Evolutionary conservation across 2,329 filamentous ascomycete species (phyloP).

Genomic region (Cryphonectria parasitica): DNA sequence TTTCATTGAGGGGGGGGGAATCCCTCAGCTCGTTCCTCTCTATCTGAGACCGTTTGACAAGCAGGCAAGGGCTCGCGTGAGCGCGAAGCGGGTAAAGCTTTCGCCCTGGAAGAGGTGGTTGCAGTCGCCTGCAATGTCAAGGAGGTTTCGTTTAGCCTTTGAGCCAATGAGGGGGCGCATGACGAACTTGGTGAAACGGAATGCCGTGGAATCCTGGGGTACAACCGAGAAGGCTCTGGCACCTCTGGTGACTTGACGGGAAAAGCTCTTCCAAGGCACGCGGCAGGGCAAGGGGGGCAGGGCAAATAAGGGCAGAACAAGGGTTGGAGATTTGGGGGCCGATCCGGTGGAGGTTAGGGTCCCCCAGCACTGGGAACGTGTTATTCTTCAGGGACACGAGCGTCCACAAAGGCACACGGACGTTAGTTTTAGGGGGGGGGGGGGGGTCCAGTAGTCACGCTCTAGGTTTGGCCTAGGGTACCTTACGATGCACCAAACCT

Average conservation of each 20-base stretch:
- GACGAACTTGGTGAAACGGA: conserved; percentile 26
- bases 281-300: not conserved
- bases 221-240: not conserved
- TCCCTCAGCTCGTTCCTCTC: conserved; percentile 12
- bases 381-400: conserved; percentile 5
- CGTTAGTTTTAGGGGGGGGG: not conserved
- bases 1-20: not conserved
- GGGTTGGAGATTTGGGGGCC: conserved; percentile 10
- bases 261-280: too few relatives aligned
- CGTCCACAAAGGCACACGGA: not conserved
- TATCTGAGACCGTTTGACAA: conserved; percentile 27
- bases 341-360: conserved; percentile 11
- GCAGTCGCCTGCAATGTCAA: conserved; percentile 24
- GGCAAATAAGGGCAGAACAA: not conserved
- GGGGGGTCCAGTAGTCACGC: not conserved
- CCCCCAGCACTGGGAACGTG: conserved; percentile 2
- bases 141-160: conserved; percentile 21
- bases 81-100: conserved; percentile 13
- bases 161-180: conserved; percentile 20
- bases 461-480: conserved; percentile 5
- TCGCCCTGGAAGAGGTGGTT: conserved; percentile 12
- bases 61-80: conserved; percentile 5
- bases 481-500: not conserved
- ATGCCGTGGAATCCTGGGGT: conserved; percentile 21
- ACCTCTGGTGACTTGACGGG: not conserved